Base-by-base conservation (phyloP, 495 filamentous ascomycete genomes). In the Lophiotrema nucula region DNA sequence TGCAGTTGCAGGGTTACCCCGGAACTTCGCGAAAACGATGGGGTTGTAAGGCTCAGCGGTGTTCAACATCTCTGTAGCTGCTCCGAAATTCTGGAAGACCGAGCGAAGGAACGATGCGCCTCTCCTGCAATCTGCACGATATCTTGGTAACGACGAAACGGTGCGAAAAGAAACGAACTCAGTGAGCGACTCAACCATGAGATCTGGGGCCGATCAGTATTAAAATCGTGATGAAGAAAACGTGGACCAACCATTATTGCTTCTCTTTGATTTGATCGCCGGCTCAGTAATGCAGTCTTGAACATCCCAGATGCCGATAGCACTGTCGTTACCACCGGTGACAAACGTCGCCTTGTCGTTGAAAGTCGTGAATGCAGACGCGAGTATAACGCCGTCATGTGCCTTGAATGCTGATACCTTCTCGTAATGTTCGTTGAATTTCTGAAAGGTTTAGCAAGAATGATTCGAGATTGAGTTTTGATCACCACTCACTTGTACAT, bases 311-410 rank as follows among this genome's bases (percentile, higher is more conserved):
- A 97, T 81, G 1, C 88, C 85, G 47, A 97, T 82, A 1, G 82
- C 86, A 67, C 90, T 86, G 67, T 98, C 93, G 62, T 93, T 97
- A 33, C 90, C 91, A n/a, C 95, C 93, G 1, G 95, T 96, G 46
- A 96, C 88, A 67, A 88, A 95, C 2, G 95, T 80, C 26, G 85
- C 80, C 45, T 87, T 82, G 18, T 81, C 82, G 10, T 86, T 79
- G 55, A 83, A 78, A 1, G 73, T 81, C 0, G 86, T 84, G 16
- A 86, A 79, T 3, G 87, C 87, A 0, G 93, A 96, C n/a, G 93
- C 88, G 21, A 97, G 78, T 54, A 96, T 87, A 27, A 90, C 85
- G 15, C 87, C 92, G 27, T 88, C 75, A 65, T 98, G 95, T 2
- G 89, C 92, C 66, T 86, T 83, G 87, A 92, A 95, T 33, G 85